Percentiles rank a stretch among this genome's conserved stretches.
These are phyloP conservation scores for Paraleonurus japonicus DNA, from an alignment of 257 asterid genomes.

Conservation along the genomic window DNA sequence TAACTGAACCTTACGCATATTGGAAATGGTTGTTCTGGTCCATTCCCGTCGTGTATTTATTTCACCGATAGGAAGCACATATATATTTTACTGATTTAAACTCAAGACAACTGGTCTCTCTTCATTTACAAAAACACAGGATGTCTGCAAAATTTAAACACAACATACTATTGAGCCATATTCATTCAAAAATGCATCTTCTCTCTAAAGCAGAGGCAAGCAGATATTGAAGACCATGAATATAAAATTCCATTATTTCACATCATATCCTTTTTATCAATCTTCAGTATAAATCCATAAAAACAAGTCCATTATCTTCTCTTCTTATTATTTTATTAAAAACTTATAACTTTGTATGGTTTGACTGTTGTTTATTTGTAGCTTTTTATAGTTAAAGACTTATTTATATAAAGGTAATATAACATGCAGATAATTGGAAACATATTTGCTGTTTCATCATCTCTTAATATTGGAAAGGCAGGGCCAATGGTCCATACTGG, in stretches of 20 bases:
- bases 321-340: not conserved
- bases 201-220: too few species aligned
- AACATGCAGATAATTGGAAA: conserved; percentile 71
- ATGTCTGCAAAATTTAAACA: too few species aligned
- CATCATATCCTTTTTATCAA: too few species aligned
- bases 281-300: not conserved
- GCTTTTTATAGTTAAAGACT: not conserved
- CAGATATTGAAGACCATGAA: too few species aligned
- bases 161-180: not conserved
- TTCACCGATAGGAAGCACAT: too few species aligned
- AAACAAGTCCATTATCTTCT: not conserved
- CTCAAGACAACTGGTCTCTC: too few species aligned
- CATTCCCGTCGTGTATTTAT: too few species aligned
- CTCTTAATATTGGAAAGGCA: conserved; percentile 81
- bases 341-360: not conserved
- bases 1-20: too few species aligned
- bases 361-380: not conserved
- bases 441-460: conserved; percentile 79
- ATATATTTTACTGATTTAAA: too few species aligned
- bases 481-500: conserved; percentile 91
- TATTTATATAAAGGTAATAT: not conserved
- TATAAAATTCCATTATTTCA: too few species aligned
- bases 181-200: not conserved
- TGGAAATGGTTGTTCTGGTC: too few species aligned
- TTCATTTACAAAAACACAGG: too few species aligned